These are phyloP conservation scores for Oropetium thomaeum DNA, from an alignment of 176 grass and related monocot genomes.

Conservation along the genomic window DNA sequence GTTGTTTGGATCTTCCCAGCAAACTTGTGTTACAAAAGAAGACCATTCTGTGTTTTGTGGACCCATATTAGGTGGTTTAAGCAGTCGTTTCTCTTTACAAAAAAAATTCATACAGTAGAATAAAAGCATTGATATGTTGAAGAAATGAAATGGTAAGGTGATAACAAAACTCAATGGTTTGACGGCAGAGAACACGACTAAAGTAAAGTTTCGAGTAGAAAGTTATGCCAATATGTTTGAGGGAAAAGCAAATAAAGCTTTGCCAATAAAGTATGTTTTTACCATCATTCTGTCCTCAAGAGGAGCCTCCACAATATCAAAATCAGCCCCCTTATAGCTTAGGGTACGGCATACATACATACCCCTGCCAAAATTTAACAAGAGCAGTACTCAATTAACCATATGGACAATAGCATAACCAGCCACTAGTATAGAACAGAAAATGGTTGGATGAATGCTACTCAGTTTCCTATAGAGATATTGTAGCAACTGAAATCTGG, in stretches of 20 bases:
- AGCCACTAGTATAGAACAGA: not conserved
- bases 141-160: constrained; percentile 12
- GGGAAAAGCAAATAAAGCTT: not conserved
- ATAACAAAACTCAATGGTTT: not conserved
- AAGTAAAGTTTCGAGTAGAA: constrained; percentile 27
- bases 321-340: constrained; percentile 92
- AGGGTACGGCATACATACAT: constrained; percentile 98
- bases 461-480: constrained; percentile 16
- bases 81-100: not conserved
- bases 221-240: not conserved
- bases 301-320: constrained; percentile 87
- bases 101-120: not conserved
- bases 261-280: constrained; percentile 43
- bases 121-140: constrained; percentile 18
- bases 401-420: constrained; percentile 3
- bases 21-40: not conserved
- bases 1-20: not conserved
- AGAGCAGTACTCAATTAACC: constrained; percentile 26
- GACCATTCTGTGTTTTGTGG: not conserved
- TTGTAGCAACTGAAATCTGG: constrained; percentile 10
- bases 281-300: constrained; percentile 98
- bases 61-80: constrained; percentile 9
- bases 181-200: not conserved
- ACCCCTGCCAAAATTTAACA: constrained; percentile 60
- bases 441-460: constrained; percentile 23